Evolutionary conservation across 768 basidiomycete genomes (phyloP).

Genomic region (Termitomyces sp.): DNA sequence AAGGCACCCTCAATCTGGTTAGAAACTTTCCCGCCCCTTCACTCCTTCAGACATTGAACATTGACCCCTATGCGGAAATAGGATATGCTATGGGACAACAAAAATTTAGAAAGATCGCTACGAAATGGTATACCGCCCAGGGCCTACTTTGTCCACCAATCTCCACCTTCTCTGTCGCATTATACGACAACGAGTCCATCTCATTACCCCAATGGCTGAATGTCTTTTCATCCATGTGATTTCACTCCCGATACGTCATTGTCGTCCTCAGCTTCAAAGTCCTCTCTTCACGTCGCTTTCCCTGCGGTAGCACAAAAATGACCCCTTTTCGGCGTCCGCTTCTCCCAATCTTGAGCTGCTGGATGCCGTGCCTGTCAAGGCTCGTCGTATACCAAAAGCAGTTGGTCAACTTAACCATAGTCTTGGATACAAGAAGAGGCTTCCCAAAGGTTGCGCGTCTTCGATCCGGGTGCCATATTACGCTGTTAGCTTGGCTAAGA

Average conservation of each 20-base stretch:
- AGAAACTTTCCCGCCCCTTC: not conserved
- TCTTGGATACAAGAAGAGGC: conserved; percentile 50
- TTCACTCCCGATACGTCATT: conserved; percentile 26
- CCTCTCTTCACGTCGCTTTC: conserved; percentile 46
- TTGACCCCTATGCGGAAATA: not conserved
- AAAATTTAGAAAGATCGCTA: not conserved
- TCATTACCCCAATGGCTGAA: conserved; percentile 53
- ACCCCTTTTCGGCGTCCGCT: conserved; percentile 38
- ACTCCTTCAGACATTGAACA: not conserved
- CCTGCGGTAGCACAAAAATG: conserved; percentile 38
- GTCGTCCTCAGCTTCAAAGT: conserved; percentile 31
- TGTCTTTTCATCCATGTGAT: conserved; percentile 43
- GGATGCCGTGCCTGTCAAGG: conserved; percentile 49
- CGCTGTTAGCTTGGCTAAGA: conserved; percentile 51
- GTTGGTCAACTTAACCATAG: conserved; percentile 42
- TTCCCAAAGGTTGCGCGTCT: conserved; percentile 58
- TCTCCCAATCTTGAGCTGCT: conserved; percentile 40
- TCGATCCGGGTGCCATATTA: no score
- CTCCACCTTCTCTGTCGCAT: conserved; percentile 55
- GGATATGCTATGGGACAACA: not conserved
- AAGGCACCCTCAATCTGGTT: not conserved
- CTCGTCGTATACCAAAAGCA: conserved; percentile 56
- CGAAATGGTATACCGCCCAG: not conserved
- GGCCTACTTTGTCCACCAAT: conserved; percentile 59
- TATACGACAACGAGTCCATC: conserved; percentile 45